A percentile compares a stretch with the other conserved stretches of the same genome.
phyloP scores from a whole-genome alignment of 116 monocot genomes.

The Cymodocea nodosa region DNA sequence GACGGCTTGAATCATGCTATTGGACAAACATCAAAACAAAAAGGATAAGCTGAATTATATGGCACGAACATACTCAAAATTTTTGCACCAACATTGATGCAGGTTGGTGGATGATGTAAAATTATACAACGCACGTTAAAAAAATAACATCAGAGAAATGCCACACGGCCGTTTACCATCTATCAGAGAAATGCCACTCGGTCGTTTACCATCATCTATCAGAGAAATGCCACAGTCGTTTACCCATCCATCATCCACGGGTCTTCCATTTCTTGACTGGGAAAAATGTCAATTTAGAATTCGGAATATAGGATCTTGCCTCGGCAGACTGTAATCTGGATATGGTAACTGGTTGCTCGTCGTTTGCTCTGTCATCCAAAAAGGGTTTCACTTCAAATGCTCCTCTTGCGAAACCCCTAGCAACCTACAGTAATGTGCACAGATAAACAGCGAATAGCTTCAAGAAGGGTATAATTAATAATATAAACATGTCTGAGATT shows the following conservation, averaged over 20 bases:
- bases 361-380: conserved; percentile 36
- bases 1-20: neutral
- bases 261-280: conserved; percentile 75
- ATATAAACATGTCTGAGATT: too few species aligned
- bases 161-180: neutral
- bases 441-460: conserved; percentile 1
- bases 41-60: neutral
- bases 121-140: neutral
- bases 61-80: neutral
- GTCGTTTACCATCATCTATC: neutral
- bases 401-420: conserved; percentile 62
- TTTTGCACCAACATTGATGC: neutral
- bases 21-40: neutral
- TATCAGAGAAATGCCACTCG: neutral
- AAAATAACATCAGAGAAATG: neutral
- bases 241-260: conserved; percentile 33
- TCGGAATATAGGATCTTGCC: conserved; percentile 42
- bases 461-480: neutral
- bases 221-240: neutral
- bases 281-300: conserved; percentile 52
- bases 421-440: conserved; percentile 27
- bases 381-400: conserved; percentile 70
- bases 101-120: neutral
- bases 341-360: conserved; percentile 29
- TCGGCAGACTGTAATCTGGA: conserved; percentile 40